Evolutionary conservation across 1,284 basidiomycete species (phyloP).

Genomic region (Leccinum olivaceoglutinosum): DNA sequence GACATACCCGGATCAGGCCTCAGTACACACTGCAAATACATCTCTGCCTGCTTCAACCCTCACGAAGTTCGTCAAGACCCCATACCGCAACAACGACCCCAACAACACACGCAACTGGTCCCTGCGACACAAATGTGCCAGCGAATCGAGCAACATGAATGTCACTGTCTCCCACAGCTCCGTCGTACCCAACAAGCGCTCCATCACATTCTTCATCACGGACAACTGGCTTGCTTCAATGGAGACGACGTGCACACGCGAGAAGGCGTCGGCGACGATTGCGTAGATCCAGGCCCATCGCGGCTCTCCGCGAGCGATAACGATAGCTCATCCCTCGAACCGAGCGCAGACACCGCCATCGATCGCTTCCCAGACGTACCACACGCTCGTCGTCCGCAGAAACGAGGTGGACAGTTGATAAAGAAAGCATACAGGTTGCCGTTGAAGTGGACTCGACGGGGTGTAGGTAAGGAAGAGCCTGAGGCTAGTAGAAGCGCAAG

Average conservation of each 20-base stretch:
- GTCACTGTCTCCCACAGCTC: no score
- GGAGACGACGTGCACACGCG: slow-evolving; percentile 23
- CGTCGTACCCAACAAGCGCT: no score
- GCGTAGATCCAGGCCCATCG: slow-evolving; percentile 19
- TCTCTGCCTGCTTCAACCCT: no score
- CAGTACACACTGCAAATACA: no score
- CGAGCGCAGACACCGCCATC: background rate
- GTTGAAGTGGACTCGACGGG: no score
- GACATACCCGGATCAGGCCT: slow-evolving; percentile 21
- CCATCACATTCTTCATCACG: slow-evolving; percentile 49
- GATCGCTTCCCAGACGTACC: background rate
- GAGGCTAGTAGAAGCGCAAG: no score
- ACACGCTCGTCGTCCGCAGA: slow-evolving; percentile 30
- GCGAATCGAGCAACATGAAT: no score
- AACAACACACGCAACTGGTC: no score
- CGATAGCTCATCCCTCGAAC: slow-evolving; percentile 15
- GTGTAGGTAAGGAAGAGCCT: no score
- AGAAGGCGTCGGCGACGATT: slow-evolving; percentile 5
- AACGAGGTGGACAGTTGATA: slow-evolving; percentile 84
- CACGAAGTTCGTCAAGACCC: no score
- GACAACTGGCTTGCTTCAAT: slow-evolving; percentile 59
- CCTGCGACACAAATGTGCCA: no score
- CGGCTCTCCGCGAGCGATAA: slow-evolving; percentile 33
- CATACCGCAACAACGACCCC: no score
- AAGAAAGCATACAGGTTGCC: slow-evolving; percentile 91